Evolutionary conservation across 2,329 filamentous ascomycete genomes (phyloP), one percentile per base, ranked within the genome.

Genomic region (Sphaceloma murrayae): DNA sequence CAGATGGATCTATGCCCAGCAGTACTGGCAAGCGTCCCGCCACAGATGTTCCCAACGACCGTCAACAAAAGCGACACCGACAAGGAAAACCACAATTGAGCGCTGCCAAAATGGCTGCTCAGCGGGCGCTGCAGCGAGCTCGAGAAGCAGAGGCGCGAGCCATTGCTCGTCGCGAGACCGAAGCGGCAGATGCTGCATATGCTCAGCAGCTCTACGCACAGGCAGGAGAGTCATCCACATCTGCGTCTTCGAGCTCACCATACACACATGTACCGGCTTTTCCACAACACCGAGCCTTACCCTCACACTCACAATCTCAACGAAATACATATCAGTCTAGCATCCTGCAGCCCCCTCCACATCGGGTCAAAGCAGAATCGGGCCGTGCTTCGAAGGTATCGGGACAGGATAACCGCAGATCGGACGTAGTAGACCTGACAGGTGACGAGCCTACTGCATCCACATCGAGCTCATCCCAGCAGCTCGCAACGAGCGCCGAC

Each of bases 191-290:
- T 34, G 54, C 51, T 14, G 50, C 39, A 4, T 50, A 54, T 29
- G 59, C 59, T 10, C 52, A 52, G n/a, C 38, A 46, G 13, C 40
- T 62, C 29, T 53, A 49, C 26, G n/a, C n/a, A n/a, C 54, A 57
- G 47, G 45, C 42, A n/a, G 21, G 40, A 22, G 33, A 39, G 10
- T 43, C 39, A 11, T 40, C 46, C 8, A 24, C 26, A 21, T 10
- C 45, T 13, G 30, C 42, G 30, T 42, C 17, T 31, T 16, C 3
- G 27, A 43, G n/a, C n/a, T n/a, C n/a, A n/a, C n/a, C n/a, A n/a
- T n/a, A n/a, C n/a, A n/a, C n/a, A n/a, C n/a, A n/a, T n/a, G n/a
- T n/a, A n/a, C n/a, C n/a, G n/a, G n/a, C n/a, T n/a, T n/a, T n/a
- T n/a, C n/a, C n/a, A n/a, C n/a, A n/a, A n/a, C n/a, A n/a, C n/a